Evolutionary conservation across 2,329 filamentous ascomycete species (phyloP), one percentile per base, ranked within the genome.

Genomic region (Colletotrichum melonis): DNA sequence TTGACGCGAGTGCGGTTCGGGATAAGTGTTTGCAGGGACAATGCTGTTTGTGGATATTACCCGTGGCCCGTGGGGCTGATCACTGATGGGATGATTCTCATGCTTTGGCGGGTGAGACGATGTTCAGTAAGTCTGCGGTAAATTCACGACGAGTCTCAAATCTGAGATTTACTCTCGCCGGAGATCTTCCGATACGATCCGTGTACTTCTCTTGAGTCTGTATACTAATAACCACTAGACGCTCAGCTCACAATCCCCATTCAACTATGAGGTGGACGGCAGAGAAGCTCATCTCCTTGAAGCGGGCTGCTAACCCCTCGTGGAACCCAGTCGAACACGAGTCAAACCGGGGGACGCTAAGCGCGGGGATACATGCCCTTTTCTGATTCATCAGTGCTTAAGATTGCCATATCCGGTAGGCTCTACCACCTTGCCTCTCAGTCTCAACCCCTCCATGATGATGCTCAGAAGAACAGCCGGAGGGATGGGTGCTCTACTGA

Each of bases 301-400:
- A 58, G 30, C 62, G 63, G 55, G 30, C 55, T 55, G 12, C 8
- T 54, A 30, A 6, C 55, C 65, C 60, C 60, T 70, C 60, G 32
- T 30, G 19, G 60, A 64, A 49, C 59, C 67, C 46, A 9, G 56
- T 42, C 60, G 56, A 73, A 65, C 66, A 66, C 56, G 67, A 73
- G 67, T 73, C 70, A 62, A 65, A 42, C 67, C 56, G 42, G 60
- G 60, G 70, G 32, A 35, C 59, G 35, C 70, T 65, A 42, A 62
- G 60, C 67, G 67, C 60, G 67, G 70, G 70, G 67, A 70, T 73
- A 55, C 67, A 35, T 65, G n/a, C 46, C 59, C 35, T 59, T 62
- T 70, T 70, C 9, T 46, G 26, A 24, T 24, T 11, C 3, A 14
- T 5, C 1, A 12, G 32, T 52, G 70, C 8, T 58, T 56, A 26